phyloP scores from a whole-genome alignment of 2,329 filamentous ascomycete genomes.

The Pseudocercospora pini-densiflorae region DNA sequence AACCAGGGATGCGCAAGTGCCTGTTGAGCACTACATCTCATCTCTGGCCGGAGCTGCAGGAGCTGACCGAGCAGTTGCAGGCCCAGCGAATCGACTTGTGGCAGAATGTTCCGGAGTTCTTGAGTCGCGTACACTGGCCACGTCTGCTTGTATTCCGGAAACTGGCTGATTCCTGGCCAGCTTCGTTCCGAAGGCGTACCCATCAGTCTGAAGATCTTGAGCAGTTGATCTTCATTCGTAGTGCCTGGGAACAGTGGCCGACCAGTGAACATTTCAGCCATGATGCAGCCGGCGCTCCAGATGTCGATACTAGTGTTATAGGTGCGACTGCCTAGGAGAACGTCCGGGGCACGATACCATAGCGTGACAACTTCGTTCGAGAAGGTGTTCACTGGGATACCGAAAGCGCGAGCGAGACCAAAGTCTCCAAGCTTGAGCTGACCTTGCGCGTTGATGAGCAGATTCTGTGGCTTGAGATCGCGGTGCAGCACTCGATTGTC shows the following conservation, averaged over 20 bases:
- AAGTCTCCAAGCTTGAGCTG: slow-evolving; percentile 93
- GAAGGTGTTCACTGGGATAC: slow-evolving; percentile 87
- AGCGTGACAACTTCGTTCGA: slow-evolving; percentile 94
- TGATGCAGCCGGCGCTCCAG: slow-evolving; percentile 95
- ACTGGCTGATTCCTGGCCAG: slow-evolving; percentile 93
- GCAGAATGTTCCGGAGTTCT: slow-evolving; percentile 16
- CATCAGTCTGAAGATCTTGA: slow-evolving; percentile 84
- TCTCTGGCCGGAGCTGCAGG: slow-evolving; percentile 85
- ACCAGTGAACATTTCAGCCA: slow-evolving; percentile 94
- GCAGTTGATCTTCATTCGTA: slow-evolving; percentile 92
- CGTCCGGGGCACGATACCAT: slow-evolving; percentile 91
- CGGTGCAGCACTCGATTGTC: slow-evolving; percentile 85
- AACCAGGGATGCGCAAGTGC: slow-evolving; percentile 87
- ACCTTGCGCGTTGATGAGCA: slow-evolving; percentile 82
- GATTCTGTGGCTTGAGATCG: slow-evolving; percentile 88
- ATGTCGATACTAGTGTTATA: slow-evolving; percentile 95
- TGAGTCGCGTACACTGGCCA: slow-evolving; percentile 91
- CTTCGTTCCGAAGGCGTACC: slow-evolving; percentile 80
- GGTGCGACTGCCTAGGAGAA: slow-evolving; percentile 85
- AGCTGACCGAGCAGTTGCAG: slow-evolving; percentile 71
- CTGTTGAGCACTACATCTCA: slow-evolving; percentile 87
- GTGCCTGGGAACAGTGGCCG: slow-evolving; percentile 93
- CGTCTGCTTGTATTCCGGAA: slow-evolving; percentile 89
- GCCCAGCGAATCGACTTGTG: slow-evolving; percentile 64
- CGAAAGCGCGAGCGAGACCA: slow-evolving; percentile 85